A percentile compares a stretch with the other conserved stretches of the same genome.
phyloP scores from a whole-genome alignment of 257 asterid genomes.

The Ligustrum vulgare region DNA sequence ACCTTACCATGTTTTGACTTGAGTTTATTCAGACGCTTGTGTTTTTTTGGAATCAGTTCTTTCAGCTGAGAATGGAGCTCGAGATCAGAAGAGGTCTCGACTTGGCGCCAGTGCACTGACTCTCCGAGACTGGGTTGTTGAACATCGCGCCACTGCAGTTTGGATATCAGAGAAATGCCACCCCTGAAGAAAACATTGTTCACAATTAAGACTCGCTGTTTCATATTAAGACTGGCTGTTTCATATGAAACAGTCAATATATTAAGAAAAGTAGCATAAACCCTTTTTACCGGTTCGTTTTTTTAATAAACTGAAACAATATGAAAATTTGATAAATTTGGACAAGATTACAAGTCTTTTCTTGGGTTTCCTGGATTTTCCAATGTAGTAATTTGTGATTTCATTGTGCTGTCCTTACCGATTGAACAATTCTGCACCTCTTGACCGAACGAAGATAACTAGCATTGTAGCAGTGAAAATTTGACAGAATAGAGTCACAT shows the following conservation, averaged over 20 bases:
- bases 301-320: not conserved
- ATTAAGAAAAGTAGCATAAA: too few relatives aligned
- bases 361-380: not conserved
- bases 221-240: too few relatives aligned
- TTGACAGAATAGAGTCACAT: conserved; percentile 53
- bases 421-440: conserved; percentile 36
- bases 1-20: conserved; percentile 81
- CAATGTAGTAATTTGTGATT: not conserved
- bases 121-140: not conserved
- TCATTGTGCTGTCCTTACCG: conserved; percentile 32
- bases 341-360: not conserved
- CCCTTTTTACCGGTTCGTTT: too few relatives aligned
- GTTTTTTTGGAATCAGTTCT: conserved; percentile 82
- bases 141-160: not conserved
- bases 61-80: conserved; percentile 75
- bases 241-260: too few relatives aligned
- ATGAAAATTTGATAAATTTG: too few relatives aligned
- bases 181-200: not conserved
- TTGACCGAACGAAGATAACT: conserved; percentile 53
- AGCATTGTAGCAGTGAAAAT: conserved; percentile 52
- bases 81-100: conserved; percentile 46
- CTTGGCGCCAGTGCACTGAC: conserved; percentile 52
- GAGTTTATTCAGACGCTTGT: conserved; percentile 73
- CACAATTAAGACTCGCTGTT: too few relatives aligned
- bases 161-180: not conserved